Conservation (phyloP, 2,329 filamentous ascomycete species). For the Incumbomyces lentus region DNA sequence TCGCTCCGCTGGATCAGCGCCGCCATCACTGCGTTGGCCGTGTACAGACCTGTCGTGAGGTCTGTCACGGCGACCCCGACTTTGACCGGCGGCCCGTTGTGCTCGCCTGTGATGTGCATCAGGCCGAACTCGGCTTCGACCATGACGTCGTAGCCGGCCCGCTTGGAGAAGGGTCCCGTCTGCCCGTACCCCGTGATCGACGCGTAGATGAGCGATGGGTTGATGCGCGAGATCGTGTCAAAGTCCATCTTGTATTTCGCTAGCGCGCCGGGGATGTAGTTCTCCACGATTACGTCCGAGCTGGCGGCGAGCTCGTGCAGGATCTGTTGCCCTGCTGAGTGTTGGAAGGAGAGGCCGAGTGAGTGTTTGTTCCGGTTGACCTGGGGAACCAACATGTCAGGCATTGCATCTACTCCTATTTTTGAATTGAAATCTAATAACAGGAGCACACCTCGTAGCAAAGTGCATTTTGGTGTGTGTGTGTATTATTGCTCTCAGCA, state of each 20-base stretch:
- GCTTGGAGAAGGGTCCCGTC: conserved; percentile 75
- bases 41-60: conserved; percentile 88
- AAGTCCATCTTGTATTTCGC: conserved; percentile 91
- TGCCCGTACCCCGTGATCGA: conserved; percentile 97
- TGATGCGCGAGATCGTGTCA: conserved; percentile 65
- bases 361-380: conserved; percentile 98
- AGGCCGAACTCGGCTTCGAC: conserved; percentile 95
- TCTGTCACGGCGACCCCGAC: conserved; percentile 96
- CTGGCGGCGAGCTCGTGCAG: conserved; percentile 73
- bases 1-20: conserved; percentile 66
- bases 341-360: conserved; percentile 79
- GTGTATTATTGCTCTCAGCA: no score
- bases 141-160: conserved; percentile 98
- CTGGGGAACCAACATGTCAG: no score
- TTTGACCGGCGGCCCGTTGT: conserved; percentile 87
- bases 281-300: conserved; percentile 90
- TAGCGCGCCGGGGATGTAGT: conserved; percentile 75
- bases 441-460: no score
- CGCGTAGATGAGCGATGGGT: conserved; percentile 80
- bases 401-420: no score
- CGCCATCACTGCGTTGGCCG: conserved; percentile 90
- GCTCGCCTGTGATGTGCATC: conserved; percentile 92
- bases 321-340: conserved; percentile 72
- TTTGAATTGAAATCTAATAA: no score
- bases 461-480: no score